These are phyloP conservation scores for Colletotrichum sp. DNA, from an alignment of 2,329 filamentous ascomycete genomes.

Conservation along the genomic window DNA sequence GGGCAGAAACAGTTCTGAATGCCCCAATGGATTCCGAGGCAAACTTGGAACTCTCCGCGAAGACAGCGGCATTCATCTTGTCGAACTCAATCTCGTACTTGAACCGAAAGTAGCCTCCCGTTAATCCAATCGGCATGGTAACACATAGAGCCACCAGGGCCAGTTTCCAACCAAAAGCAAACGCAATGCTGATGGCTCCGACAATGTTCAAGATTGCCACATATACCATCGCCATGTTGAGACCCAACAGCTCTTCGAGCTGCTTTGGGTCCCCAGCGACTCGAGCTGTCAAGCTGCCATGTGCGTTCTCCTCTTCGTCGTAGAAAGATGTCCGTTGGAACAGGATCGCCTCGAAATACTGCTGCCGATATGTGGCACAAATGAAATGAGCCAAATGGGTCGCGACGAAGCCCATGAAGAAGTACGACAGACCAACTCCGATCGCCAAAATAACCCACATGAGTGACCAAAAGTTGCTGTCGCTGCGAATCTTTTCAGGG, in stretches of 20 bases:
- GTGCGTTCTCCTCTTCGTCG: slow-evolving; percentile 63
- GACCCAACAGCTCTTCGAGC: slow-evolving; percentile 66
- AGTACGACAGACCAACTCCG: slow-evolving; percentile 57
- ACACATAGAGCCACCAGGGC: slow-evolving; percentile 71
- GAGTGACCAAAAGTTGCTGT: slow-evolving; percentile 66
- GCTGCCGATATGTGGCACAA: slow-evolving; percentile 59
- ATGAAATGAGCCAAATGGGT: slow-evolving; percentile 53
- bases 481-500: slow-evolving; percentile 36
- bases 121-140: slow-evolving; percentile 54
- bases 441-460: slow-evolving; percentile 69
- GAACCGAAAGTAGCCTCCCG: slow-evolving; percentile 55
- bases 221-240: slow-evolving; percentile 67
- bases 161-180: slow-evolving; percentile 79
- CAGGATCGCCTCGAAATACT: slow-evolving; percentile 67
- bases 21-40: slow-evolving; percentile 76
- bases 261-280: slow-evolving; percentile 62
- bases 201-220: slow-evolving; percentile 69
- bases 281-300: slow-evolving; percentile 63
- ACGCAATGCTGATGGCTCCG: slow-evolving; percentile 70
- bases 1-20: slow-evolving; percentile 73
- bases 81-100: slow-evolving; percentile 71
- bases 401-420: slow-evolving; percentile 48
- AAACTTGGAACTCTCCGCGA: slow-evolving; percentile 75
- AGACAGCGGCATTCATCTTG: slow-evolving; percentile 70
- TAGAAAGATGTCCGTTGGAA: slow-evolving; percentile 65